Conservation (phyloP, 164 flowering plant genomes). For the Akebia trifoliata region DNA sequence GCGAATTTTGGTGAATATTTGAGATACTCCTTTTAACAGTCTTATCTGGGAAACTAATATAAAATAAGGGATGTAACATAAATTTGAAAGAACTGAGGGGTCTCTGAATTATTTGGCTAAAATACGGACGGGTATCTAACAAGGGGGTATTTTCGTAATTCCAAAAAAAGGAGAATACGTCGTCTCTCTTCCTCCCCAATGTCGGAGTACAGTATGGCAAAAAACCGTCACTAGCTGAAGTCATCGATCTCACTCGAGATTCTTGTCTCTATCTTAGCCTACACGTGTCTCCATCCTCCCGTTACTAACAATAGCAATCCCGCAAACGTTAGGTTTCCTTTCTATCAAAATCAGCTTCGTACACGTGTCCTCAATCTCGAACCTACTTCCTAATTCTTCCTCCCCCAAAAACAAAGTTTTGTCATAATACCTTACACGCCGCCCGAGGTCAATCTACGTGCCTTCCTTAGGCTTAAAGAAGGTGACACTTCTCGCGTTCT, state of each 20-base stretch:
- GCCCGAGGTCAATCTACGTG: conserved; percentile 25
- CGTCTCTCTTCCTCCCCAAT: conserved; percentile 15
- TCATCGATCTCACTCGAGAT: conserved; percentile 16
- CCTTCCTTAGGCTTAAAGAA: conserved; percentile 2
- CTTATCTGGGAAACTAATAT: no score
- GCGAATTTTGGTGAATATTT: no score
- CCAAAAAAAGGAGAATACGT: not conserved
- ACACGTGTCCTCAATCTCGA: conserved; percentile 36
- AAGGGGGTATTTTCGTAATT: no score
- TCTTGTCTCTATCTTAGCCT: conserved; percentile 22
- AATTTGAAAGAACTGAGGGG: no score
- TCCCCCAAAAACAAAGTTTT: not conserved
- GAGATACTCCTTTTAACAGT: no score
- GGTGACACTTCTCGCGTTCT: conserved; percentile 16
- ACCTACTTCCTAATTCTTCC: conserved; percentile 7
- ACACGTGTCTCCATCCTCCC: conserved; percentile 19
- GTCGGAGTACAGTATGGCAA: conserved; percentile 19
- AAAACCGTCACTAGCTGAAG: conserved; percentile 10
- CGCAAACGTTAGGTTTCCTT: not conserved
- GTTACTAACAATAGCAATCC: conserved; percentile 11
- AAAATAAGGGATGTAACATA: no score
- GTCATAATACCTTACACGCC: conserved; percentile 6
- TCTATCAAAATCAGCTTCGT: conserved; percentile 11
- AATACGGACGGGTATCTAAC: no score
- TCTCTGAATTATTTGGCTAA: no score